These are phyloP conservation scores for Russula earlei DNA, from an alignment of 768 basidiomycete species.

Conservation along the genomic window DNA sequence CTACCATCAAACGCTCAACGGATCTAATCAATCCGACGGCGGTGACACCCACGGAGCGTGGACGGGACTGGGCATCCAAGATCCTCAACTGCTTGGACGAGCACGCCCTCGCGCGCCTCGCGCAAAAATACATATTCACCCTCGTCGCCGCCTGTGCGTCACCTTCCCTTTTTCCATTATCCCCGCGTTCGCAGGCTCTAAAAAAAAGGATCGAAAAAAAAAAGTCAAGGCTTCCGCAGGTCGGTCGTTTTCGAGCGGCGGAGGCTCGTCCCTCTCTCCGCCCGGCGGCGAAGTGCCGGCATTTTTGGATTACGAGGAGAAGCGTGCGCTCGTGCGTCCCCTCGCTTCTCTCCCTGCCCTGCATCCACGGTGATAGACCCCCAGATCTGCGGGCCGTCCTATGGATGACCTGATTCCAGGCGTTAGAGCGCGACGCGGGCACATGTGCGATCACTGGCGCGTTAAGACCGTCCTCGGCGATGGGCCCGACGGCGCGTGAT, in stretches of 20 bases:
- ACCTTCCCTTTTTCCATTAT: background rate
- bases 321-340: background rate
- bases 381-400: background rate
- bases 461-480: background rate
- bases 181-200: background rate
- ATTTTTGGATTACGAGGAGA: background rate
- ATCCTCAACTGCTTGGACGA: constrained; percentile 14
- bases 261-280: background rate
- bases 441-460: constrained; percentile 10
- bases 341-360: background rate
- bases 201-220: background rate
- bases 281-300: background rate
- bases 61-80: constrained; percentile 14
- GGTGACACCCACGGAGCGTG: no score
- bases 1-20: no score
- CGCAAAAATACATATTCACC: constrained; percentile 16
- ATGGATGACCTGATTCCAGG: background rate
- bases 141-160: constrained; percentile 16
- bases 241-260: background rate
- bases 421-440: constrained; percentile 6
- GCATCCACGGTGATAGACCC: background rate
- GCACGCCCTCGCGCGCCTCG: constrained; percentile 12
- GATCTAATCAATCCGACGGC: no score
- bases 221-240: constrained; percentile 15
- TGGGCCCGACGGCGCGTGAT: background rate